Percentiles rank a stretch among this genome's conserved stretches.
Evolutionary conservation across 768 basidiomycete genomes (phyloP).

Genomic region (Xerocomus potaroensis): DNA sequence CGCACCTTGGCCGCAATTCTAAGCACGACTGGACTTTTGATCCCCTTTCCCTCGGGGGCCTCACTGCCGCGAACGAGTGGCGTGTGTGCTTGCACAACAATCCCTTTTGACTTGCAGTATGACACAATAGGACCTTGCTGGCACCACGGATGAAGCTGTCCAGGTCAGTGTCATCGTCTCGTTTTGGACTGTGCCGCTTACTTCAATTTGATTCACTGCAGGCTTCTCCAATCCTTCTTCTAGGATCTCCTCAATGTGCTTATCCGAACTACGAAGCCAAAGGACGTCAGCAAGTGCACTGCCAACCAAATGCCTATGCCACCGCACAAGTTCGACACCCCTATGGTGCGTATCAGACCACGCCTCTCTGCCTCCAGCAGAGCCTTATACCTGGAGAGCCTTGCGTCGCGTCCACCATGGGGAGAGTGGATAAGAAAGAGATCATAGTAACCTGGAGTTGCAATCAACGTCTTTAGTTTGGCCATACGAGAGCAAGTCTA

Average conservation of each 20-base stretch:
- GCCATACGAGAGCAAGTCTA: neutral
- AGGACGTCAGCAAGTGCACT: neutral
- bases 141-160: slow-evolving; percentile 72
- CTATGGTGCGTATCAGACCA: slow-evolving; percentile 37
- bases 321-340: slow-evolving; percentile 47
- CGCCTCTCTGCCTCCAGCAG: slow-evolving; percentile 31
- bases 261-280: slow-evolving; percentile 17
- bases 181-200: slow-evolving; percentile 1
- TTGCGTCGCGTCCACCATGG: slow-evolving; percentile 32
- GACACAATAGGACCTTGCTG: slow-evolving; percentile 74
- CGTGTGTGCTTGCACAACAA: slow-evolving; percentile 67
- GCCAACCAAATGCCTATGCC: neutral
- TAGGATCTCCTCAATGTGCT: slow-evolving; percentile 23
- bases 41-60: slow-evolving; percentile 22
- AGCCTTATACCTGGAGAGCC: slow-evolving; percentile 39
- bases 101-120: slow-evolving; percentile 57
- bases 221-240: slow-evolving; percentile 25
- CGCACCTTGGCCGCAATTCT: slow-evolving; percentile 55
- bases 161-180: neutral
- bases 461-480: neutral
- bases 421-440: slow-evolving; percentile 47
- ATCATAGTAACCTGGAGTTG: slow-evolving; percentile 38
- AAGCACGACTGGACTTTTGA: slow-evolving; percentile 47
- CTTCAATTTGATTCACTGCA: slow-evolving; percentile 30
- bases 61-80: slow-evolving; percentile 55